Conservation (phyloP, 208 protist genomes). For the Trichomonas vaginalis region DNA sequence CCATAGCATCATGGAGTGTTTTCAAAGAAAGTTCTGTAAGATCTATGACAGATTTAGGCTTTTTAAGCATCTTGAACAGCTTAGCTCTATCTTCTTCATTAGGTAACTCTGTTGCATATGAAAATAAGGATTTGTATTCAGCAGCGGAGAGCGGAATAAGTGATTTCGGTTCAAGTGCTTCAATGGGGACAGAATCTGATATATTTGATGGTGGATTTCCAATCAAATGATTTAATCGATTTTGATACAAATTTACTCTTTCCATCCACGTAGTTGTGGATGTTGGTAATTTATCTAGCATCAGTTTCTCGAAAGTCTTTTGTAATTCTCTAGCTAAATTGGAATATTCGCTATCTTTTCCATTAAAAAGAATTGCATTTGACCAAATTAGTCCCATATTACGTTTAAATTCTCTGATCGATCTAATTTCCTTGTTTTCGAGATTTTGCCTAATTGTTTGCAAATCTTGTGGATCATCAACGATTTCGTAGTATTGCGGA, state of each 20-base stretch:
- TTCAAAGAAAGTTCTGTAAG: background rate
- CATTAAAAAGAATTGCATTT: background rate
- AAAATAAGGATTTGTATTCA: background rate
- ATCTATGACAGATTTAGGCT: background rate
- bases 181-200: background rate
- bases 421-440: background rate
- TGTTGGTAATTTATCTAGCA: background rate
- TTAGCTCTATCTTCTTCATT: background rate
- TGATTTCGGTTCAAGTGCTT: background rate
- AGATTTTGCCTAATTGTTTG: background rate
- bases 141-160: background rate
- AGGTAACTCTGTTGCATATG: background rate
- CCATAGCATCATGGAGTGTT: background rate
- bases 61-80: background rate
- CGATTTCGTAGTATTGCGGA: background rate
- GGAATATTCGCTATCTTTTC: background rate
- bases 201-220: background rate
- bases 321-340: background rate
- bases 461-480: background rate
- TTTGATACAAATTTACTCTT: background rate
- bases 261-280: background rate
- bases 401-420: background rate
- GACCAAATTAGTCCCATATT: background rate
- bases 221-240: background rate
- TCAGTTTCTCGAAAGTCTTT: background rate